Evolutionary conservation across 2,329 filamentous ascomycete species (phyloP).

Genomic region (Fusarium floridanum): DNA sequence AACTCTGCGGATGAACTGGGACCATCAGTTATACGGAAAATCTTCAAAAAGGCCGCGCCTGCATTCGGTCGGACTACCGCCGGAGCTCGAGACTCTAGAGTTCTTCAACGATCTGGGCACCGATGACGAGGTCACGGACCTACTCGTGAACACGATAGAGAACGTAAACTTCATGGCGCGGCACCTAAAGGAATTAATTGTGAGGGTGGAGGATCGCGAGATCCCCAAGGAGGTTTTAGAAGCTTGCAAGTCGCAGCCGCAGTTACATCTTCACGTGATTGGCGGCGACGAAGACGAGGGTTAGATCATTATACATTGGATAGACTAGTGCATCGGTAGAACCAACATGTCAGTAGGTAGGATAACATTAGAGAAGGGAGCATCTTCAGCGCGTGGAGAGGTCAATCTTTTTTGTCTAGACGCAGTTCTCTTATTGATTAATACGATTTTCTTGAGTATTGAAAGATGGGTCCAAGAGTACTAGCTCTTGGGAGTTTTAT

Average conservation of each 20-base stretch:
- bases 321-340: neutral
- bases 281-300: conserved; percentile 33
- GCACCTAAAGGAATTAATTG: conserved; percentile 54
- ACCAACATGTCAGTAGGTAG: neutral
- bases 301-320: neutral
- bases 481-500: neutral
- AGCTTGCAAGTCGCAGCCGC: conserved; percentile 51
- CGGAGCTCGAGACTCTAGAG: conserved; percentile 59
- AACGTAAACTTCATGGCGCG: conserved; percentile 53
- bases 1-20: conserved; percentile 59
- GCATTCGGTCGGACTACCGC: conserved; percentile 61
- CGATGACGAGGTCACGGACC: conserved; percentile 61
- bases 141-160: conserved; percentile 58
- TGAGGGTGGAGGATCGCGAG: conserved; percentile 51
- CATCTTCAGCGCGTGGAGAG: neutral
- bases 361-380: neutral
- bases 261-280: conserved; percentile 52
- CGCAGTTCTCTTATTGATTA: neutral
- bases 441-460: neutral
- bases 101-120: conserved; percentile 61
- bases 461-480: neutral
- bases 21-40: conserved; percentile 63
- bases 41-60: conserved; percentile 59
- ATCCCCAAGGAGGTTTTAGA: conserved; percentile 52
- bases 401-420: neutral